Percentiles rank a stretch among this genome's conserved stretches.
Evolutionary conservation across 257 asterid genomes (phyloP).

Genomic region (Anisodus acutangulus): DNA sequence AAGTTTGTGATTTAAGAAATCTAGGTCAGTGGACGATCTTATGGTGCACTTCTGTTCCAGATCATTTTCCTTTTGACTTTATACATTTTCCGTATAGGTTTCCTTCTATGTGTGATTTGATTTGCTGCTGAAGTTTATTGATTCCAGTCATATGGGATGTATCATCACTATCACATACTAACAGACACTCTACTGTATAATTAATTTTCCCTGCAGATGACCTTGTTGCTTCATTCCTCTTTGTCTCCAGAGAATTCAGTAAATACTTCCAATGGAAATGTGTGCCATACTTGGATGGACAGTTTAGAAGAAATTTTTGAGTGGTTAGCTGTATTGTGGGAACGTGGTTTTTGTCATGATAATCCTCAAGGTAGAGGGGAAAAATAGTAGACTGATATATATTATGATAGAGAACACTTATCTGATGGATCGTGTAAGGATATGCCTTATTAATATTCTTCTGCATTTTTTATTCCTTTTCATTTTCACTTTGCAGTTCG

Average conservation of each 20-base stretch:
- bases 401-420: background rate
- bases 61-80: background rate
- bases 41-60: background rate
- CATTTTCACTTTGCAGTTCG: conserved; percentile 60
- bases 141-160: conserved; percentile 21
- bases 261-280: conserved; percentile 45
- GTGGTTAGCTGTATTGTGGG: conserved; percentile 90
- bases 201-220: conserved; percentile 56
- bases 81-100: conserved; percentile 18
- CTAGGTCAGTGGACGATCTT: background rate
- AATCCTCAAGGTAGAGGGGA: conserved; percentile 78
- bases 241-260: conserved; percentile 46
- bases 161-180: conserved; percentile 15
- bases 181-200: conserved; percentile 16
- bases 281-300: conserved; percentile 53
- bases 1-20: conserved; percentile 2
- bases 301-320: conserved; percentile 61
- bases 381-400: conserved; percentile 19
- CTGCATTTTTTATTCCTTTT: conserved; percentile 1
- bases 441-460: background rate
- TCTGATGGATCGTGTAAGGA: background rate
- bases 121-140: background rate
- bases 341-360: conserved; percentile 90
- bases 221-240: conserved; percentile 66
- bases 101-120: conserved; percentile 21